Percentiles rank a stretch among this genome's conserved stretches.
Conservation (phyloP, 345 rosid genomes). For the Balakata baccata region DNA sequence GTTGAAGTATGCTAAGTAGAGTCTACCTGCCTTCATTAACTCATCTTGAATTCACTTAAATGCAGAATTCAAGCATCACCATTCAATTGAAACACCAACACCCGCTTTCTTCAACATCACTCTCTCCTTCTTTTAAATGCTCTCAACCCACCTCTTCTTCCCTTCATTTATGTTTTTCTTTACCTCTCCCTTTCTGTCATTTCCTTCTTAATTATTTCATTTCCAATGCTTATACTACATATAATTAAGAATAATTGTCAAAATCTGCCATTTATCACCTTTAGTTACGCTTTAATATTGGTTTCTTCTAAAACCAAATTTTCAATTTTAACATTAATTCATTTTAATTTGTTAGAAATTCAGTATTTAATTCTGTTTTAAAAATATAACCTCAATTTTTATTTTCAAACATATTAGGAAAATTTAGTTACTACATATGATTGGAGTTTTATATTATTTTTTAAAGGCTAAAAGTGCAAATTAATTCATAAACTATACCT, state of each 20-base stretch:
- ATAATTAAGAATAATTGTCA: conserved; percentile 11
- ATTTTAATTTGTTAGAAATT: too few relatives aligned
- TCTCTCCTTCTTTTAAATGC: conserved; percentile 41
- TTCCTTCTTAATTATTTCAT: not conserved
- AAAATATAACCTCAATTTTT: too few relatives aligned
- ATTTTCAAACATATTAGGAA: too few relatives aligned
- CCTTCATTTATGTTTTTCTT: conserved; percentile 37
- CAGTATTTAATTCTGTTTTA: too few relatives aligned
- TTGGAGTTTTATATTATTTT: too few relatives aligned
- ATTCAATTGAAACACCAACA: conserved; percentile 33
- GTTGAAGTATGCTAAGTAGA: conserved; percentile 13
- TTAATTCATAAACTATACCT: too few relatives aligned
- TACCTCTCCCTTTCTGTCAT: conserved; percentile 1
- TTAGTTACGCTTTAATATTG: not conserved
- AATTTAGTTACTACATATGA: too few relatives aligned
- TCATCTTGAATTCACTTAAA: conserved; percentile 51
- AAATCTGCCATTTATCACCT: not conserved
- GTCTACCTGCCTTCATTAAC: conserved; percentile 52
- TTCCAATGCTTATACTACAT: not conserved
- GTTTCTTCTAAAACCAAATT: not conserved
- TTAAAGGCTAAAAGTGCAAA: too few relatives aligned
- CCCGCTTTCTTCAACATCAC: conserved; percentile 44
- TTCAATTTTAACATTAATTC: not conserved
- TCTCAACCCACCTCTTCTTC: conserved; percentile 48
- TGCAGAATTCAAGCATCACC: conserved; percentile 48